Evolutionary conservation across 225 moss, liverwort and hornwort genomes (phyloP).

Genomic region (Pseudoscleropodium purum): DNA sequence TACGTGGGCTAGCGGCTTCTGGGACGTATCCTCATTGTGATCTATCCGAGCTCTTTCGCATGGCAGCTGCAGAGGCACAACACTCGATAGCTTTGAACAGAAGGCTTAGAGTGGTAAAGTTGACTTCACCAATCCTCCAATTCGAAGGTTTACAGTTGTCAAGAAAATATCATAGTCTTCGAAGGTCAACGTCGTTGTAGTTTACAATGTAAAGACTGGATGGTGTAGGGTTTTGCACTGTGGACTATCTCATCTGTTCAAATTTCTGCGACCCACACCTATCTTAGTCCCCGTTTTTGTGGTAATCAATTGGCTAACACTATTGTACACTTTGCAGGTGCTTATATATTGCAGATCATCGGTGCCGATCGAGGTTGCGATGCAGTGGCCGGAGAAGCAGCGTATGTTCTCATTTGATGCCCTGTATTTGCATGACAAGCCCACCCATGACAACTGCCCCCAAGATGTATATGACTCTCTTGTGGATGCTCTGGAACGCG

Average conservation of each 20-base stretch:
- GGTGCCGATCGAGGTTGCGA: slow-evolving; percentile 60
- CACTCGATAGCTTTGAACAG: slow-evolving; percentile 30
- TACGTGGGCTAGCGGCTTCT: slow-evolving; percentile 53
- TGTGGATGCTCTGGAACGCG: slow-evolving; percentile 86
- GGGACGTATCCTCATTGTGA: slow-evolving; percentile 58
- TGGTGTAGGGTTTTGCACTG: not conserved
- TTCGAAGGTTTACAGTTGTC: not conserved
- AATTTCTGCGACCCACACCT: not conserved
- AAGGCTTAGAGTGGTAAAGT: slow-evolving; percentile 36
- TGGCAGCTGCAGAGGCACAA: slow-evolving; percentile 66
- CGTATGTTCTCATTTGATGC: slow-evolving; percentile 76
- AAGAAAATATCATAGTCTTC: not conserved
- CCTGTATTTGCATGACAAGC: slow-evolving; percentile 90
- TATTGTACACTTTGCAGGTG: slow-evolving; percentile 21
- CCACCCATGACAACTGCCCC: slow-evolving; percentile 62
- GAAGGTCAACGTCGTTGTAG: not conserved
- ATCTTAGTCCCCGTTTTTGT: not conserved
- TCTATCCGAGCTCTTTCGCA: slow-evolving; percentile 57
- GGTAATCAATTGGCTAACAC: not conserved
- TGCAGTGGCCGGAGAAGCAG: slow-evolving; percentile 68
- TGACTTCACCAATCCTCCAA: not conserved
- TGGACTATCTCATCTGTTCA: not conserved
- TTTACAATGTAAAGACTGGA: not conserved
- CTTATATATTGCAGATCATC: slow-evolving; percentile 91
- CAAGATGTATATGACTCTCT: slow-evolving; percentile 86